Base-by-base conservation (phyloP, 2,329 filamentous ascomycete species). In the Exophiala xenobiotica region DNA sequence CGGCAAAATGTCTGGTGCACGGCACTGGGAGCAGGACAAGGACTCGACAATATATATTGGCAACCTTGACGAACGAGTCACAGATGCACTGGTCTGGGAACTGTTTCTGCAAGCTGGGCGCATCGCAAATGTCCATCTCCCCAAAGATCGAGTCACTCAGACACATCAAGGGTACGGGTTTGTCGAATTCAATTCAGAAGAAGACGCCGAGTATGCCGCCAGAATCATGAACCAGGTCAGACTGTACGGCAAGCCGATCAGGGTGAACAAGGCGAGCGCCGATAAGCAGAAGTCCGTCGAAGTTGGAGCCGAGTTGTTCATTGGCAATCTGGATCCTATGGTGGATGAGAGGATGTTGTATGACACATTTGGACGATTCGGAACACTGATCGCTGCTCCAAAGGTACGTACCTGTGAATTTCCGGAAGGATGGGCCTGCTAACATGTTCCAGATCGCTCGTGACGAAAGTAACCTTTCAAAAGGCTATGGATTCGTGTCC, bases 151-250 rank as follows among this genome's bases (percentile, higher is more conserved):
- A 70, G 93, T 99, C 63, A 96, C 93, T 40, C 90, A 96, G 67
- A 87, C 86, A 51, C 93, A 99, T 71, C 93, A 97, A 73, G 93
- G 93, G 63, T 99, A 96, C 77, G 93, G 93, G 64, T 99, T 99
- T 73, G 93, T 99, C 71, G 93, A 99, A 73, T 99, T 96, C 71
- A 92, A 90, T 67, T 91, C 87, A 61, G 90, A 96, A 68, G 85
- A 90, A 65, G 93, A 96, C 70, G 93, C 93, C 64, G 93, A 97
- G 69, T 99, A 99, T 75, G 92, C 93, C 18, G 88, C 90, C 63
- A 87, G 92, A 67, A 89, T 96, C 62, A 95, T 97, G 87, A 97
- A 97, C 74, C 89, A 92, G 67, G 86, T 97, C 61, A 86, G 91
- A 55, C 77, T 99, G 19, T 96, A 87, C 70, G 91, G 91, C 59